A percentile compares a stretch with the other conserved stretches of the same genome.
Conservation (phyloP, 2,329 filamentous ascomycete species). For the Dissoconium aciculare region DNA sequence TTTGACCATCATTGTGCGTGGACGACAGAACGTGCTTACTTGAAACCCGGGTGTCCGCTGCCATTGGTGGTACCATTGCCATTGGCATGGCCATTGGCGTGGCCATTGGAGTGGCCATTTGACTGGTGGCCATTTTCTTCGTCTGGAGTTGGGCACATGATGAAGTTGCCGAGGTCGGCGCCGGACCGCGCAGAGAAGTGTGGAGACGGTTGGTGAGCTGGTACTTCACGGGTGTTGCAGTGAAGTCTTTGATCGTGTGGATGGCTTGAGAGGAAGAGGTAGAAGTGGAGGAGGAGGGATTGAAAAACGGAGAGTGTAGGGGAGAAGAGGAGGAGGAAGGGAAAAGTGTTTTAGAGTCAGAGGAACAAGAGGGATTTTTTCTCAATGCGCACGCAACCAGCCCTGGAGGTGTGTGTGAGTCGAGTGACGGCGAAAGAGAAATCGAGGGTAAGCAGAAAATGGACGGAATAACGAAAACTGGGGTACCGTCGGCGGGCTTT, state of each 20-base stretch:
- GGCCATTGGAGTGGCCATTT: slow-evolving; percentile 20
- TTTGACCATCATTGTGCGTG: background rate
- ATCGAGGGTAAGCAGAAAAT: too few relatives aligned
- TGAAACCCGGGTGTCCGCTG: slow-evolving; percentile 15
- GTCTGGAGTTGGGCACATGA: slow-evolving; percentile 22
- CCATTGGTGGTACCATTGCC: slow-evolving; percentile 9
- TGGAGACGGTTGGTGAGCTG: background rate
- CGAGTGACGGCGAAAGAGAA: too few relatives aligned
- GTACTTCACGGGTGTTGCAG: background rate
- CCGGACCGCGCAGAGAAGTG: background rate
- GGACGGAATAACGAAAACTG: too few relatives aligned
- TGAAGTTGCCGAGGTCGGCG: slow-evolving; percentile 4
- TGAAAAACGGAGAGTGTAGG: background rate
- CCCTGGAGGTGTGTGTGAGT: too few relatives aligned
- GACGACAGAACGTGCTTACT: slow-evolving; percentile 7
- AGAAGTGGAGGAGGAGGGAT: background rate
- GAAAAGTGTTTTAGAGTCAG: too few relatives aligned
- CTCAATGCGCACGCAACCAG: too few relatives aligned
- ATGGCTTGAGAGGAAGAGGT: too few relatives aligned
- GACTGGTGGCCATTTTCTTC: slow-evolving; percentile 16
- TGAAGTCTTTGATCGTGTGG: background rate
- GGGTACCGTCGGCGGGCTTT: too few relatives aligned
- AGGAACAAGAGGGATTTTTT: too few relatives aligned
- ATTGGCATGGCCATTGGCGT: slow-evolving; percentile 14
- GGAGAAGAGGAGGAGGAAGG: background rate